Conservation (phyloP, 148 eudicot species). For the Mesembryanthemum crystallinum region DNA sequence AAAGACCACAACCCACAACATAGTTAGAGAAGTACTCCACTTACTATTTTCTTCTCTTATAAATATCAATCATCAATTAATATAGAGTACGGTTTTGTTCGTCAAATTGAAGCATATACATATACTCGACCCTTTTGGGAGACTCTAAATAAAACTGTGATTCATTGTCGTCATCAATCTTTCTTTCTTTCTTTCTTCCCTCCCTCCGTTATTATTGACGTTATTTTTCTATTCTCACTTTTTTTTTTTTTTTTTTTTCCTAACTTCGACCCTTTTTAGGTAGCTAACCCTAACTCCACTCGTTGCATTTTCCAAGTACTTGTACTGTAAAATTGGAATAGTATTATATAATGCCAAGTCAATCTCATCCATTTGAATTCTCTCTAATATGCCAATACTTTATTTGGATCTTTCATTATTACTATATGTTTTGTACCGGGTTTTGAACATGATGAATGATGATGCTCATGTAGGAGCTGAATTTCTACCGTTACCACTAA, state of each 20-base stretch:
- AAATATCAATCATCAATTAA: no score
- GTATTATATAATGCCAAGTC: conserved; percentile 9
- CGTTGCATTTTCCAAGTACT: conserved; percentile 15
- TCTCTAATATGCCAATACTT: background rate
- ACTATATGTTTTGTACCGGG: background rate
- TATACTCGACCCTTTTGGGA: no score
- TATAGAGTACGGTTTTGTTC: no score
- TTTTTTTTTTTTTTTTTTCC: background rate
- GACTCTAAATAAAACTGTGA: no score
- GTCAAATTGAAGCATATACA: no score
- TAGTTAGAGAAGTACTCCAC: no score
- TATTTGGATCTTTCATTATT: background rate
- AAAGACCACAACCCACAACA: no score
- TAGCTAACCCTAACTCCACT: background rate
- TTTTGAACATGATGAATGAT: no score
- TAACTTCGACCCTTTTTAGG: conserved; percentile 20
- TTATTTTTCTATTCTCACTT: background rate
- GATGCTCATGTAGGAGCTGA: no score
- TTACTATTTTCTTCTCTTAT: no score
- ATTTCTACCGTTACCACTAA: no score
- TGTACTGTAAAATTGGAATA: background rate
- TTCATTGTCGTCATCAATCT: no score
- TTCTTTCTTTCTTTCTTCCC: background rate
- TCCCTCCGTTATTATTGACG: conserved; percentile 1
- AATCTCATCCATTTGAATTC: conserved; percentile 6